Evolutionary conservation across 805 yeast genomes (phyloP).

Genomic region (Candida piceae): DNA sequence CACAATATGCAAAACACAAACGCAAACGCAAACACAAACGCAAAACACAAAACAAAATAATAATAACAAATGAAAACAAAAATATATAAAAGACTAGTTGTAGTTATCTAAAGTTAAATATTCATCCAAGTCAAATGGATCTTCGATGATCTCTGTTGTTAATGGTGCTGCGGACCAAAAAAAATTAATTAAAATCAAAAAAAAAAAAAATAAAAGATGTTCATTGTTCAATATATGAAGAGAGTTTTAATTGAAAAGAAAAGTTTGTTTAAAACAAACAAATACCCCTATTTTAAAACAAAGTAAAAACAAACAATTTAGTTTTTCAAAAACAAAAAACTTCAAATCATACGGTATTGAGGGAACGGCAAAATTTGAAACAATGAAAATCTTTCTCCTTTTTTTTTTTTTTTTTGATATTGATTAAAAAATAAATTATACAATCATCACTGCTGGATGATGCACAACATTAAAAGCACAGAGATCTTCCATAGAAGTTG

Average conservation of each 20-base stretch:
- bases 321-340: too few species aligned
- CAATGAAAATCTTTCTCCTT: slow-evolving; percentile 4
- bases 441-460: slow-evolving; percentile 37
- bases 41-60: slow-evolving; percentile 1
- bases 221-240: too few species aligned
- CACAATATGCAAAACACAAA: too few species aligned
- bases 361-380: too few species aligned
- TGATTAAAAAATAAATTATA: slow-evolving; percentile 8
- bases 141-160: slow-evolving; percentile 24
- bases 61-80: not conserved
- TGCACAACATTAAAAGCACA: slow-evolving; percentile 35
- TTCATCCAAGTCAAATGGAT: slow-evolving; percentile 31
- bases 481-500: slow-evolving; percentile 24
- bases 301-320: not conserved
- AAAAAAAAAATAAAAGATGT: too few species aligned
- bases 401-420: too few species aligned
- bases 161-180: slow-evolving; percentile 38
- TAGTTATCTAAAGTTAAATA: slow-evolving; percentile 13
- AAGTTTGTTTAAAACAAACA: too few species aligned
- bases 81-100: slow-evolving; percentile 1
- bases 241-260: too few species aligned
- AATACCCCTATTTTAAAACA: slow-evolving; percentile 17
- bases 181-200: slow-evolving; percentile 3
- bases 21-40: too few species aligned
- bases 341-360: too few species aligned